Conservation (phyloP, 306 rosid species). For the Rosa chinensis region DNA sequence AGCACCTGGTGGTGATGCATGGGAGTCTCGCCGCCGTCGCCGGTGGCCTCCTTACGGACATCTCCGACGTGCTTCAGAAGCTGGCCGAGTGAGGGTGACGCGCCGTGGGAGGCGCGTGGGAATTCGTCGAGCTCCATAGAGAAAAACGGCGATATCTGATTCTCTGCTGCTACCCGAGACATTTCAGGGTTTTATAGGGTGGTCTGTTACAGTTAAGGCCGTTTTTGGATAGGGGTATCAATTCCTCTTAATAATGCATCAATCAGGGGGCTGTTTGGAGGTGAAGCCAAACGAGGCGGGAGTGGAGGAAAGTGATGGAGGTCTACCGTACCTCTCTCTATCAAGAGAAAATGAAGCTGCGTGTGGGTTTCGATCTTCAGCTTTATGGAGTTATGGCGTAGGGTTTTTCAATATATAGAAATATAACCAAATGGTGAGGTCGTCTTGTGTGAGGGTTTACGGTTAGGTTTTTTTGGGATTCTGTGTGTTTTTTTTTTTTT, state of each 20-base stretch:
- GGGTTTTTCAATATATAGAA: conserved; percentile 21
- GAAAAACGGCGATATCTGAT: conserved; percentile 32
- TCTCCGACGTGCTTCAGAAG: conserved; percentile 82
- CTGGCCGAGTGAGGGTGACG: conserved; percentile 65
- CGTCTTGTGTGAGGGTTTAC: conserved; percentile 8
- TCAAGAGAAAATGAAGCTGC: background rate
- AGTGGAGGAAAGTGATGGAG: background rate
- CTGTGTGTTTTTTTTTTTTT: background rate
- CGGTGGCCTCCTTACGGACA: conserved; percentile 51
- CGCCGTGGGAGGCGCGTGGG: conserved; percentile 25
- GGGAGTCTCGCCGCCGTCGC: conserved; percentile 76
- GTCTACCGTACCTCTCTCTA: background rate
- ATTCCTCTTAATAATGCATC: background rate
- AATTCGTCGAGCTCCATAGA: conserved; percentile 41
- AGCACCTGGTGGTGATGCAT: conserved; percentile 49
- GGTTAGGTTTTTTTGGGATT: background rate
- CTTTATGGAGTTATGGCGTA: background rate
- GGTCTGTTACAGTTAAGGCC: background rate
- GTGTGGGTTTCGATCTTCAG: background rate
- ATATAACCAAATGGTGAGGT: conserved; percentile 8
- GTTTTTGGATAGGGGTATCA: background rate
- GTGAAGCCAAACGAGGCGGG: background rate
- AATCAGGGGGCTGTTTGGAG: background rate
- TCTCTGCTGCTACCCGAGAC: conserved; percentile 54
- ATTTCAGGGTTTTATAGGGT: background rate